Percentiles rank a stretch among this genome's conserved stretches.
These are phyloP conservation scores for Nematocida displodere DNA, from an alignment of 371 early-diverging fungal species.

Conservation along the genomic window DNA sequence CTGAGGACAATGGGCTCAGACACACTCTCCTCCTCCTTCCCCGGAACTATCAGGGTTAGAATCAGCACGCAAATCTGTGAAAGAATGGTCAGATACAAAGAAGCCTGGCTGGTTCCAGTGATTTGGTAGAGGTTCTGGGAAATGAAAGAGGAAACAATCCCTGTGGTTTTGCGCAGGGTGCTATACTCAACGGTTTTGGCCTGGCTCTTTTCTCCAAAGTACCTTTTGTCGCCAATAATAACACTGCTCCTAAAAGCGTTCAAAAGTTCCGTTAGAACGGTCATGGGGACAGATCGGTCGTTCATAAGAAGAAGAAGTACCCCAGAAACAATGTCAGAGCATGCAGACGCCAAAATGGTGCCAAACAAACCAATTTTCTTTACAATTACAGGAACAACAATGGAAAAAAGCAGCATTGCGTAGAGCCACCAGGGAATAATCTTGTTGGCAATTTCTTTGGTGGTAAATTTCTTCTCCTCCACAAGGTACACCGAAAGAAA, in stretches of 20 bases:
- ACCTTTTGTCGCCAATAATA: slow-evolving; percentile 41
- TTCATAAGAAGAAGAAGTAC: slow-evolving; percentile 50
- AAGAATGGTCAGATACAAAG: slow-evolving; percentile 32
- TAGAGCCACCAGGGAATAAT: slow-evolving; percentile 58
- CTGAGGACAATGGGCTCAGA: background rate
- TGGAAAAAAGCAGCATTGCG: slow-evolving; percentile 47
- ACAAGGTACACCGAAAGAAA: slow-evolving; percentile 60
- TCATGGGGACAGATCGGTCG: slow-evolving; percentile 21
- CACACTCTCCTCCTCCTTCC: background rate
- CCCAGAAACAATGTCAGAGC: slow-evolving; percentile 48
- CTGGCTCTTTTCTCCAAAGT: slow-evolving; percentile 25
- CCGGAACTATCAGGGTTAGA: slow-evolving; percentile 19
- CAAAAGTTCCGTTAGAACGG: slow-evolving; percentile 31
- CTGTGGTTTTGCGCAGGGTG: slow-evolving; percentile 44
- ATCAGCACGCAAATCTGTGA: slow-evolving; percentile 29
- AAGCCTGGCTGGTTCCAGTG: slow-evolving; percentile 16
- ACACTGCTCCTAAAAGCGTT: slow-evolving; percentile 48
- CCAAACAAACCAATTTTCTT: slow-evolving; percentile 37
- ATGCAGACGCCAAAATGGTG: slow-evolving; percentile 42
- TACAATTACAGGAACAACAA: slow-evolving; percentile 48
- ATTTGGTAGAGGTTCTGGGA: slow-evolving; percentile 58
- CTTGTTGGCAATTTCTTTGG: slow-evolving; percentile 55
- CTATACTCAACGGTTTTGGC: slow-evolving; percentile 19
- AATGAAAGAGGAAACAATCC: slow-evolving; percentile 54
- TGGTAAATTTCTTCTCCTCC: slow-evolving; percentile 55